Evolutionary conservation across 2,329 filamentous ascomycete genomes (phyloP).

Genomic region (Sporothrix sp.): DNA sequence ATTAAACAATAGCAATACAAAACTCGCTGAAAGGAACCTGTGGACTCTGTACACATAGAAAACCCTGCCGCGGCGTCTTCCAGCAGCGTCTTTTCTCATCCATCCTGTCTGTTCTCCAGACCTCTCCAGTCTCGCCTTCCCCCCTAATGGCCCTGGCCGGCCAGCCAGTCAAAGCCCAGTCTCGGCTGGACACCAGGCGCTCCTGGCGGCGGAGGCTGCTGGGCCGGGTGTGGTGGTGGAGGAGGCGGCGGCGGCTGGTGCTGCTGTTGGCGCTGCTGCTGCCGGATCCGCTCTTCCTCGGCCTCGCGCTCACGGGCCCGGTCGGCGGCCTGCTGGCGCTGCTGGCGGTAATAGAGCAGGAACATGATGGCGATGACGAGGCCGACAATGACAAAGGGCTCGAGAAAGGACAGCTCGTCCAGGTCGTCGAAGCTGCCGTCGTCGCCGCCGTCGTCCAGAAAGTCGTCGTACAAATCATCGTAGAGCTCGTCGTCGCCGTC

Average conservation of each 20-base stretch:
- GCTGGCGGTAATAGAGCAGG: constrained; percentile 72
- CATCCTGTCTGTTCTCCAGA: neutral
- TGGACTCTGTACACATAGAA: too few species aligned
- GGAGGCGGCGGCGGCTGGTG: neutral
- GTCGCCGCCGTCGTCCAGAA: constrained; percentile 32
- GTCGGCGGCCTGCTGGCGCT: constrained; percentile 43
- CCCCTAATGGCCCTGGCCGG: neutral
- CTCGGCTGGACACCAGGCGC: too few species aligned
- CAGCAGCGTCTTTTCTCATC: neutral
- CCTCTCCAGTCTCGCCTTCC: neutral
- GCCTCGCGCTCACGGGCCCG: neutral
- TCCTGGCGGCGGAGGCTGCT: too few species aligned
- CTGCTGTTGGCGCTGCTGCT: neutral
- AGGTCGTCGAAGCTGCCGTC: constrained; percentile 59
- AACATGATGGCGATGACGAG: constrained; percentile 65
- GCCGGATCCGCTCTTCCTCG: neutral
- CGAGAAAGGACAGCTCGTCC: constrained; percentile 59
- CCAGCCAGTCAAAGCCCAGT: constrained; percentile 2
- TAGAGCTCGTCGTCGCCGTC: constrained; percentile 47
- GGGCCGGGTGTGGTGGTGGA: neutral
- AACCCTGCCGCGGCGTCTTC: too few species aligned
- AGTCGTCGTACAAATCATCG: constrained; percentile 41
- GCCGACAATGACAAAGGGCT: constrained; percentile 74
- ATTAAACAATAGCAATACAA: too few species aligned
- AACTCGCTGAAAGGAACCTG: too few species aligned